Base-by-base conservation (phyloP, 2,329 filamentous ascomycete species). In the Trichoderma sp. region DNA sequence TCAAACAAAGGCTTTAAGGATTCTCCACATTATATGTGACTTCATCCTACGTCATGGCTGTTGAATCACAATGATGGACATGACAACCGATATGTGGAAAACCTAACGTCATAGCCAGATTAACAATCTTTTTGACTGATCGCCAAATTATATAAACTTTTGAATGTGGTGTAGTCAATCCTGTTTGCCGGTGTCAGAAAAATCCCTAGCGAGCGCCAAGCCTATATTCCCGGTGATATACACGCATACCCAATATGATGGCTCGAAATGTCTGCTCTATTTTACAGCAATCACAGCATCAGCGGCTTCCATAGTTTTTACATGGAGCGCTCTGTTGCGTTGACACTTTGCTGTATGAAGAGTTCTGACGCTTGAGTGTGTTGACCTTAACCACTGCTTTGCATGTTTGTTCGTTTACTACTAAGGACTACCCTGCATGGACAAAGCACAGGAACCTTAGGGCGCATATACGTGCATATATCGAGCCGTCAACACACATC, bases 21-120 rank as follows among this genome's bases (percentile, higher is more conserved):
- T 43, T 66, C 62, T 67, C 69, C 62, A 66, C 69, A 71, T 39
- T 32, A 53, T 69, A 20, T n/a, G 43, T 50, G 43, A 63, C 47
- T 53, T 71, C 68, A 66, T 71, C 43, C 13, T 64, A 59, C 65
- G 71, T 61, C 57, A 61, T 72, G 59, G 28, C 17, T 66, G 47
- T 55, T 70, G 61, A 61, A 72, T 62, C 36, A 26, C 36, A 50
- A 28, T 53, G 63, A 71, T 30, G 17, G 32, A 26, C 63, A 55
- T 36, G n/a, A 20, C 11, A 62, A 57, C 47, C 15, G 17, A 23
- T 9, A 39, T 43, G 55, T 50, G 55, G 39, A 17, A 59, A 53
- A 23, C 53, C 13, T 12, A 57, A 67, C 63, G 69, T 67, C 63
- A 71, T 71, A 62, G 36, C 34, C n/a, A 70, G 7, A 68, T 20